Evolutionary conservation across 495 filamentous ascomycete species (phyloP).

Genomic region (Cercophora samala): DNA sequence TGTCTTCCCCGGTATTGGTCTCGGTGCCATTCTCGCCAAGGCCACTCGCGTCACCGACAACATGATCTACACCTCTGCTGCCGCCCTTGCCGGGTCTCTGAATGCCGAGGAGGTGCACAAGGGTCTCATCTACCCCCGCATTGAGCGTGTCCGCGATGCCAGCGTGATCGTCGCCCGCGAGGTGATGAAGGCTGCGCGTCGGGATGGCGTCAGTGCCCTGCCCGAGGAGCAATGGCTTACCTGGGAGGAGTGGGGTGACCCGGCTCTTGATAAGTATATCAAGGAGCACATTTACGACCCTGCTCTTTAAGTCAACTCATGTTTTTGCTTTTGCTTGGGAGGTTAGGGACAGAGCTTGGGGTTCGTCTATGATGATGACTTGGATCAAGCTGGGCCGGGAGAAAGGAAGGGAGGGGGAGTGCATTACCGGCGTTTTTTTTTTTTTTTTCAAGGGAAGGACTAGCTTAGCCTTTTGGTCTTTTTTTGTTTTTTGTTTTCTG

Average conservation of each 20-base stretch:
- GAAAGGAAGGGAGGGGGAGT: not conserved
- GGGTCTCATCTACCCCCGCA: slow-evolving; percentile 88
- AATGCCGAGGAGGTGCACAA: slow-evolving; percentile 74
- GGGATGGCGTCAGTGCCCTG: slow-evolving; percentile 52
- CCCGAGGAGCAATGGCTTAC: slow-evolving; percentile 74
- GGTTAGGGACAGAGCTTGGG: not conserved
- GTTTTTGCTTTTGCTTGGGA: not conserved
- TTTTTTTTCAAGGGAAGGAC: not conserved
- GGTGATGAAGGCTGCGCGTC: slow-evolving; percentile 84
- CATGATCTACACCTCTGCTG: slow-evolving; percentile 92
- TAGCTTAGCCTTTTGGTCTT: slow-evolving; percentile 5
- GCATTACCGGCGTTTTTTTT: not conserved
- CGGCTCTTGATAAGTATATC: slow-evolving; percentile 75
- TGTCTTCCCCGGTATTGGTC: slow-evolving; percentile 94
- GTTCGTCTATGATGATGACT: not conserved
- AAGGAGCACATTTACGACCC: slow-evolving; percentile 80
- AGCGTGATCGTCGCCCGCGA: slow-evolving; percentile 81
- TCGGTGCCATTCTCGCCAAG: slow-evolving; percentile 91
- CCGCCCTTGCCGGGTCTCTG: slow-evolving; percentile 73
- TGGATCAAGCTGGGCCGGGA: not conserved
- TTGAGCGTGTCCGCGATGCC: slow-evolving; percentile 87
- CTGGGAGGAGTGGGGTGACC: slow-evolving; percentile 76
- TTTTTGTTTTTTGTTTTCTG: not conserved
- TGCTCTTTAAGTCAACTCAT: slow-evolving; percentile 22
- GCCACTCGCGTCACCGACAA: slow-evolving; percentile 83